Base-by-base conservation (phyloP, 495 filamentous ascomycete species). In the Lophium mytilinum region DNA sequence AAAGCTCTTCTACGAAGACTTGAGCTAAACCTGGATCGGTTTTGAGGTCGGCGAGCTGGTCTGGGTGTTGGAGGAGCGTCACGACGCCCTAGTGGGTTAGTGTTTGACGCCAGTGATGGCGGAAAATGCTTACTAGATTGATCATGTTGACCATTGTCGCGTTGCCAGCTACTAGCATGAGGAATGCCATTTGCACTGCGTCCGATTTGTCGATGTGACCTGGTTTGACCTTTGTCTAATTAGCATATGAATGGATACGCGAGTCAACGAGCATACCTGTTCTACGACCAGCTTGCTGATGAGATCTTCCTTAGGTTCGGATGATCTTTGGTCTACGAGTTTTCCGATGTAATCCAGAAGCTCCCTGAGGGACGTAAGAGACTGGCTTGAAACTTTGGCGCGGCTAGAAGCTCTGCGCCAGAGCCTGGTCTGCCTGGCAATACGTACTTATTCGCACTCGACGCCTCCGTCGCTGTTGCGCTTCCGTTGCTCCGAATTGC, bases 71-170 rank as follows among this genome's bases (percentile, higher is more conserved):
- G 4, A 72, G 62, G 36, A 73, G 63, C 1, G 72, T 72, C 1
- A 73, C 64, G 9, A 75, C 65, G 41, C 75, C 75, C 64, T 71
- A 42, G 24, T 6, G 24, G 2, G 24, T 30, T 6, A 9, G 19
- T 10, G 15, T 53, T 36, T 17, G 17, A 39, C 45, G 40, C 17
- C 41, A 47, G 12, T 41, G 43, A 11, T n/a, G 42, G n/a, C n/a
- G 19, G 49, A 37, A 6, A 6, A 9, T 56, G 8, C 63, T n/a
- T 50, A 69, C 72, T 24, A 78, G 61, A 1, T 68, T 66, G 48
- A 76, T 76, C 71, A 76, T 76, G 58, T 71, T 75, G 10, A 78
- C 69, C 71, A 78, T 75, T 10, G 75, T 76, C 0, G 75, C 74
- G 40, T 77, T 78, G 3, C 74, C 75, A 0, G 75, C 75, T 0